Evolutionary conservation across 2,329 filamentous ascomycete genomes (phyloP), one percentile per base, ranked within the genome.

Genomic region (Trichocomaceae sp.): DNA sequence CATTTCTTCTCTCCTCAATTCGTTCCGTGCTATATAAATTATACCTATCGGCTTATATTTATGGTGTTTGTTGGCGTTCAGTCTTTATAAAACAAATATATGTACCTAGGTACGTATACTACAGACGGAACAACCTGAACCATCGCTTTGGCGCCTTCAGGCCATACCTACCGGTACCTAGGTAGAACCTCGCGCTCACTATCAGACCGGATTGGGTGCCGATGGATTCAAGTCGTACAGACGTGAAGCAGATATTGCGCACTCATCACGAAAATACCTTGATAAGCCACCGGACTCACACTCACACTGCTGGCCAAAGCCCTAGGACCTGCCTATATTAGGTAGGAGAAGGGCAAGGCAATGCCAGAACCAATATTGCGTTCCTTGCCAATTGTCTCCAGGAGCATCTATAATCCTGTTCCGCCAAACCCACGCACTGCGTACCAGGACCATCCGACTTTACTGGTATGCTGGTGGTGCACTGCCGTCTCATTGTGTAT

Each of bases 401-500:
- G 71, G 55, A 60, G 72, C 35, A 63, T 81, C 23, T 80, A 79
- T 69, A 70, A 74, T 55, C 66, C 67, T 52, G 69, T 69, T 22
- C 78, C 79, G 20, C 83, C 82, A 23, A 72, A 74, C 55, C 69
- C 75, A 57, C 77, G 80, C 61, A 75, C 74, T 45, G 73, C 74
- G 50, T 47, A 70, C 35, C 64, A 80, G 47, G 86, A 93, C 73
- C 95, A 95, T 69, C 90, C 92, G n/a, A 95, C 91, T 0, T 77
- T 99, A 47, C 80, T 99, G 60, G 90, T 96, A 63, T 95, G 88
- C 71, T 97, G 92, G 91, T 97, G 92, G 91, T 90, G 87, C 60
- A 93, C 90, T 29, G 78, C 83, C 13, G 92, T 93, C 69, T 87
- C 90, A 59, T 79, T 90, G 41, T 82, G 85, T 59, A 90, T 96